A percentile compares a stretch with the other conserved stretches of the same genome.
Conservation (phyloP, 164 flowering plant genomes). For the grape (Vitis vinifera) region DNA sequence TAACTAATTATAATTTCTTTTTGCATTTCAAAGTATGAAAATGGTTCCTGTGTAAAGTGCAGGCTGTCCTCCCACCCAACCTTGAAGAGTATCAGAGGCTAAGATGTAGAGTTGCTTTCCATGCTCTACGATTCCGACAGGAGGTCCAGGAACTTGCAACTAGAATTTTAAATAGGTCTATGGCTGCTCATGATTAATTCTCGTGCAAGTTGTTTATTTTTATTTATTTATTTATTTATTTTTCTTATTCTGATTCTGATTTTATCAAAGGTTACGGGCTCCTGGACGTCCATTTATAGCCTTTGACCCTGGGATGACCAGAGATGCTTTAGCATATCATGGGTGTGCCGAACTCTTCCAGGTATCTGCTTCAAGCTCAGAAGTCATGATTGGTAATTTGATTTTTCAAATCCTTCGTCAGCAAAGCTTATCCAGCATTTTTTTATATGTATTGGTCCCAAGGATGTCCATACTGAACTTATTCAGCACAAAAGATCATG, state of each 20-base stretch:
- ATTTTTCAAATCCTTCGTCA: not conserved
- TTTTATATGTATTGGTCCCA: conserved; percentile 10
- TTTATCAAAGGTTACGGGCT: conserved; percentile 60
- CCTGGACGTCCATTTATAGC: conserved; percentile 80
- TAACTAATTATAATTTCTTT: not conserved
- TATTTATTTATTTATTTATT: not conserved
- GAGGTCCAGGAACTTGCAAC: conserved; percentile 87
- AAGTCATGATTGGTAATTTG: conserved; percentile 3
- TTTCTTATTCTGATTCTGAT: conserved; percentile 1
- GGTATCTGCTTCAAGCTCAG: conserved; percentile 38
- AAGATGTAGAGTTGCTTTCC: conserved; percentile 93
- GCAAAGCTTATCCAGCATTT: conserved; percentile 17
- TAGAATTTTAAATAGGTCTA: conserved; percentile 65
- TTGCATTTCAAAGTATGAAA: not conserved
- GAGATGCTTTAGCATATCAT: conserved; percentile 87
- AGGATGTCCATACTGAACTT: conserved; percentile 96
- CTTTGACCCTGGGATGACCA: conserved; percentile 88
- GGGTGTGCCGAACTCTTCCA: conserved; percentile 98
- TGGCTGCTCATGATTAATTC: not conserved
- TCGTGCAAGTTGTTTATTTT: not conserved
- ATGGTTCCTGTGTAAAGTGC: conserved; percentile 9
- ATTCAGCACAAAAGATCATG: conserved; percentile 86
- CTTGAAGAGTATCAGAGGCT: conserved; percentile 89
- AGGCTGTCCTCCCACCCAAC: conserved; percentile 82
- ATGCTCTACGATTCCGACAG: conserved; percentile 80